phyloP scores from a whole-genome alignment of 1,284 basidiomycete genomes.

The Limonomyces culmigenus region DNA sequence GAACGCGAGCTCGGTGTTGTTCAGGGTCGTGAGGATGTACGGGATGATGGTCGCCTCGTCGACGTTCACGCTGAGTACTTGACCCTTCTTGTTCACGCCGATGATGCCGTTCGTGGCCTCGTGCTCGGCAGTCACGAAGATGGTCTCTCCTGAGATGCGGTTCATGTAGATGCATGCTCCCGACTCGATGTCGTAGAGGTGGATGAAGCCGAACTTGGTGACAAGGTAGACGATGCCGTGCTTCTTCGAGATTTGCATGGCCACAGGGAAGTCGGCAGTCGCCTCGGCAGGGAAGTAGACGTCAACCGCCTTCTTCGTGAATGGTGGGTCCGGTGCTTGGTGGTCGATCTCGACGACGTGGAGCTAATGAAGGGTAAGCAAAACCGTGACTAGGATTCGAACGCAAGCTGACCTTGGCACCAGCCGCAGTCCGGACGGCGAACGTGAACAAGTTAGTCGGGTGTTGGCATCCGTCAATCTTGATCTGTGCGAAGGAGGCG shows the following conservation, averaged over 20 bases:
- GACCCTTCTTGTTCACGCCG: slow-evolving; percentile 98
- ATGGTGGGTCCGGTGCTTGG: slow-evolving; percentile 85
- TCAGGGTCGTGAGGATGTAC: slow-evolving; percentile 85
- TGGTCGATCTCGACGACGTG: slow-evolving; percentile 99
- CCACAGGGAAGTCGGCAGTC: slow-evolving; percentile 98
- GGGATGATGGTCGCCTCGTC: slow-evolving; percentile 95
- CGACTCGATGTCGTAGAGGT: slow-evolving; percentile 97
- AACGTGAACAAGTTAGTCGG: slow-evolving; percentile 92
- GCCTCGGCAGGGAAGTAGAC: slow-evolving; percentile 99
- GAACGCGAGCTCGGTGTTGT: slow-evolving; percentile 97
- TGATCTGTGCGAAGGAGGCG: slow-evolving; percentile 88
- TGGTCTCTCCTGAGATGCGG: slow-evolving; percentile 98
- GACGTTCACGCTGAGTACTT: slow-evolving; percentile 93
- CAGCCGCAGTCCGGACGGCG: slow-evolving; percentile 86
- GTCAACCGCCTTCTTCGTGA: slow-evolving; percentile 96
- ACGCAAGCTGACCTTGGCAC: slow-evolving; percentile 70
- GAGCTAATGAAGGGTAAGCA: slow-evolving; percentile 35
- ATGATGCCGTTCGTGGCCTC: slow-evolving; percentile 92
- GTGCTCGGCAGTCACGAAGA: slow-evolving; percentile 97
- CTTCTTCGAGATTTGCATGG: slow-evolving; percentile 96
- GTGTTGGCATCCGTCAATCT: slow-evolving; percentile 71
- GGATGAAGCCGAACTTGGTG: slow-evolving; percentile 99
- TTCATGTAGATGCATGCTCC: slow-evolving; percentile 99
- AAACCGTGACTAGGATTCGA: too few relatives aligned
- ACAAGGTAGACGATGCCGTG: slow-evolving; percentile 97